A percentile compares a stretch with the other conserved stretches of the same genome.
Evolutionary conservation across 192 early-diverging fungal species (phyloP).

Genomic region (Chytriomyces sp.): DNA sequence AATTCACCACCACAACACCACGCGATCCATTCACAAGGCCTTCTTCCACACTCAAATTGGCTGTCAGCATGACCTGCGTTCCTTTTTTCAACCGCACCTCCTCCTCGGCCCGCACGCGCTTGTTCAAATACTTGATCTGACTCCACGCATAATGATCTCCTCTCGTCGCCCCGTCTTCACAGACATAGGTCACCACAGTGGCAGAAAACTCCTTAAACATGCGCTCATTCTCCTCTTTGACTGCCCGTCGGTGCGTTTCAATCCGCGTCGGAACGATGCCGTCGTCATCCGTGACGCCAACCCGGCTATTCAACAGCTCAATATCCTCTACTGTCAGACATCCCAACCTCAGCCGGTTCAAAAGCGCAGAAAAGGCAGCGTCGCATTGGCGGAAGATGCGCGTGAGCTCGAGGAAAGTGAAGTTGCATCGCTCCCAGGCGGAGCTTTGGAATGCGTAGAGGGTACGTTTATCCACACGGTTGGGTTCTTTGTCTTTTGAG

Average conservation of each 20-base stretch:
- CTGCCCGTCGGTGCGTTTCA: conserved; percentile 8
- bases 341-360: conserved; percentile 13
- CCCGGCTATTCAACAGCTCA: not conserved
- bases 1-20: conserved; percentile 7
- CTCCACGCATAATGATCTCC: too few relatives aligned
- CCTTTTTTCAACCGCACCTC: conserved; percentile 13
- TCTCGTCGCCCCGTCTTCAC: too few relatives aligned
- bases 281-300: not conserved
- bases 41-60: conserved; percentile 7
- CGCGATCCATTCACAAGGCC: conserved; percentile 31
- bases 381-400: conserved; percentile 16
- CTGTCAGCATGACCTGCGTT: conserved; percentile 26
- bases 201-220: not conserved
- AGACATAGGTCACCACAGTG: too few relatives aligned
- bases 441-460: conserved; percentile 18
- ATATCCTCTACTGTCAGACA: not conserved
- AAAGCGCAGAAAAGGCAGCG: not conserved
- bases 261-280: not conserved
- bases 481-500: not conserved
- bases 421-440: too few relatives aligned
- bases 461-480: not conserved
- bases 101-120: not conserved
- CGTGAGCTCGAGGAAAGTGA: too few relatives aligned
- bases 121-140: too few relatives aligned
- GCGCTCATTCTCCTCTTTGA: too few relatives aligned